Conservation (phyloP, 495 filamentous ascomycete genomes). For the Aspergillus avenaceus region DNA sequence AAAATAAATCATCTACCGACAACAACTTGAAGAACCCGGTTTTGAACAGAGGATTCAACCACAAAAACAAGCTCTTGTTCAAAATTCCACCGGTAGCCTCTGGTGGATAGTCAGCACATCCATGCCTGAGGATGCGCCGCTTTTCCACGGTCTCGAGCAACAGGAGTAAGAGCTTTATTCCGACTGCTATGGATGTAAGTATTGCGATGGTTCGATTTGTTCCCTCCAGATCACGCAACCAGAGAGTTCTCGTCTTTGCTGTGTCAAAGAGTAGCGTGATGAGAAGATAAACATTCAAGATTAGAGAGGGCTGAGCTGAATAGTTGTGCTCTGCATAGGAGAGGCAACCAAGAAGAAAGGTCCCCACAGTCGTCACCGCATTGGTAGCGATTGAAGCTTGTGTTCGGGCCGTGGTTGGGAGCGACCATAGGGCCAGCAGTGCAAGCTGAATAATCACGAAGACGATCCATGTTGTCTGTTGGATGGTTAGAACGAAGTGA, state of each 20-base stretch:
- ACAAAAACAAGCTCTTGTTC: slow-evolving; percentile 50
- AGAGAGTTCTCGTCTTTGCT: slow-evolving; percentile 53
- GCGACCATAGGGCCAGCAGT: slow-evolving; percentile 46
- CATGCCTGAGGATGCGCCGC: slow-evolving; percentile 37
- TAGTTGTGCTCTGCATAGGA: slow-evolving; percentile 56
- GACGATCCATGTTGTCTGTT: slow-evolving; percentile 36
- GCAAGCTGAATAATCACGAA: slow-evolving; percentile 42
- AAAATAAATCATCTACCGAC: slow-evolving; percentile 39
- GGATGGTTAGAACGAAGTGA: background rate
- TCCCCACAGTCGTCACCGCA: slow-evolving; percentile 37
- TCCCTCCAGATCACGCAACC: slow-evolving; percentile 39
- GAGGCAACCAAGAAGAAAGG: slow-evolving; percentile 38
- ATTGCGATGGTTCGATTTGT: slow-evolving; percentile 33
- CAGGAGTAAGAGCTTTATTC: slow-evolving; percentile 45
- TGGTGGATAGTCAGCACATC: slow-evolving; percentile 44
- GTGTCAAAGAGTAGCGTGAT: slow-evolving; percentile 57
- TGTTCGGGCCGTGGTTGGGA: slow-evolving; percentile 26
- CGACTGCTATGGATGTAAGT: slow-evolving; percentile 45
- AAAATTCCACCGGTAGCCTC: slow-evolving; percentile 58
- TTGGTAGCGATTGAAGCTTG: slow-evolving; percentile 45
- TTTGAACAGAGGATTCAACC: slow-evolving; percentile 55
- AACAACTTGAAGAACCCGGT: slow-evolving; percentile 44
- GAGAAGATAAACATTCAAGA: slow-evolving; percentile 59
- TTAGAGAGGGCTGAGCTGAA: slow-evolving; percentile 52
- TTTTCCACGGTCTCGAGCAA: slow-evolving; percentile 56